Conservation (phyloP, 257 asterid species). For the Plantago ovata region DNA sequence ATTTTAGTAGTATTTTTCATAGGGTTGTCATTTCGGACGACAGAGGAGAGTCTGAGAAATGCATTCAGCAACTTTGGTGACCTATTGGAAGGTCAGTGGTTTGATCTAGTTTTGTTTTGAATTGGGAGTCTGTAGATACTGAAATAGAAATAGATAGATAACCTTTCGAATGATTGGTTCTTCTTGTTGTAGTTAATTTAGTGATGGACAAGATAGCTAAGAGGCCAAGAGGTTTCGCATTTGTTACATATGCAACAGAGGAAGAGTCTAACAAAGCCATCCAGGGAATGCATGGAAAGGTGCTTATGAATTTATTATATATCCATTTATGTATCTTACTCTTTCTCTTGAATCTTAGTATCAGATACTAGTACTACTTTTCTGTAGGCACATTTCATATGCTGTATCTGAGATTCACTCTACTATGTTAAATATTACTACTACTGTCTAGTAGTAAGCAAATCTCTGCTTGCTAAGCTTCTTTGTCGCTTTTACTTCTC, state of each 20-base stretch:
- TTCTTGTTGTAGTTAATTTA: slow-evolving; percentile 46
- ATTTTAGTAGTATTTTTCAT: slow-evolving; percentile 6
- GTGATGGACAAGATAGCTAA: slow-evolving; percentile 88
- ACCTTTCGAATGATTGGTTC: neutral
- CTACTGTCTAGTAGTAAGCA: too few relatives aligned
- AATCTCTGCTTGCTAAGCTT: too few relatives aligned
- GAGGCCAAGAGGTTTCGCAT: slow-evolving; percentile 87
- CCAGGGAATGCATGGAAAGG: slow-evolving; percentile 98
- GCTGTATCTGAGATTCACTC: too few relatives aligned
- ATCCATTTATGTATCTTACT: too few relatives aligned
- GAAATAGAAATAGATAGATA: too few relatives aligned
- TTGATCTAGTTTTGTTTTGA: neutral
- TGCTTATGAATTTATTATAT: slow-evolving; percentile 26
- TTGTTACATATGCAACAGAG: slow-evolving; percentile 55
- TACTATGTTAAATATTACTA: too few relatives aligned
- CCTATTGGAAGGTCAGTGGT: slow-evolving; percentile 57
- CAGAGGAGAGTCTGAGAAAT: slow-evolving; percentile 64
- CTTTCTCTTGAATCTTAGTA: too few relatives aligned
- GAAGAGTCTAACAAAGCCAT: slow-evolving; percentile 77
- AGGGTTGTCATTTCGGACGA: slow-evolving; percentile 86
- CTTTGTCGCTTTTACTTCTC: too few relatives aligned
- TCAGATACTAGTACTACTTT: too few relatives aligned
- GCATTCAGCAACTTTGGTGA: slow-evolving; percentile 66
- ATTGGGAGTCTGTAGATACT: neutral
- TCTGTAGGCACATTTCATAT: too few relatives aligned